These are phyloP conservation scores for Penicillium sp. DNA, from an alignment of 2,329 filamentous ascomycete genomes.

Conservation along the genomic window DNA sequence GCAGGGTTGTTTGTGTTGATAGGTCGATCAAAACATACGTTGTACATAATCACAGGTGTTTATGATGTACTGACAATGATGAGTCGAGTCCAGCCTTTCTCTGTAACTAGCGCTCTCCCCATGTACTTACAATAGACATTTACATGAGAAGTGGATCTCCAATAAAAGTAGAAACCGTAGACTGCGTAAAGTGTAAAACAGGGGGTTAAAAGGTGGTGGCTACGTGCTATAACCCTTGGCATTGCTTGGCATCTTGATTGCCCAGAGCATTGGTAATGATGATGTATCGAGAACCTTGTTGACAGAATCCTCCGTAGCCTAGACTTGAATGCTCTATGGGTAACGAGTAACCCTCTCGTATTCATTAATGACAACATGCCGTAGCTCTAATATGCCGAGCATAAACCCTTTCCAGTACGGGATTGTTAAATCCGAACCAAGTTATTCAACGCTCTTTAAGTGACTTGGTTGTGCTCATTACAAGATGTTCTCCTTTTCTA, in stretches of 20 bases:
- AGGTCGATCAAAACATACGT: background rate
- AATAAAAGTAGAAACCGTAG: too few species aligned
- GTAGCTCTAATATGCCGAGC: background rate
- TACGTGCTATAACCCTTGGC: constrained; percentile 3
- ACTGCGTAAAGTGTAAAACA: background rate
- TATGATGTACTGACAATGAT: background rate
- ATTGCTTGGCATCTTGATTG: background rate
- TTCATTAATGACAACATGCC: background rate
- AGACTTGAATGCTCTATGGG: background rate
- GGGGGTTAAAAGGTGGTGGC: background rate
- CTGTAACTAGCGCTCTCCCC: too few species aligned
- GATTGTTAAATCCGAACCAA: background rate
- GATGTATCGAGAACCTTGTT: background rate
- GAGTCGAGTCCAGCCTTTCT: background rate
- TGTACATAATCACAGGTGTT: constrained; percentile 12
- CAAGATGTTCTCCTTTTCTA: too few species aligned
- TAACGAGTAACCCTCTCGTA: background rate
- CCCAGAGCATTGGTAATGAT: background rate
- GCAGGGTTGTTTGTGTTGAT: constrained; percentile 5
- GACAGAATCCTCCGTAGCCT: background rate
- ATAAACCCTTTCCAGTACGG: background rate
- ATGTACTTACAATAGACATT: background rate
- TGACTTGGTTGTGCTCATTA: too few species aligned
- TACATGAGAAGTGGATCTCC: background rate
- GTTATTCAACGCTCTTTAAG: too few species aligned